Evolutionary conservation across 139 green algal genomes (phyloP).

Genomic region (Micromonas commoda): DNA sequence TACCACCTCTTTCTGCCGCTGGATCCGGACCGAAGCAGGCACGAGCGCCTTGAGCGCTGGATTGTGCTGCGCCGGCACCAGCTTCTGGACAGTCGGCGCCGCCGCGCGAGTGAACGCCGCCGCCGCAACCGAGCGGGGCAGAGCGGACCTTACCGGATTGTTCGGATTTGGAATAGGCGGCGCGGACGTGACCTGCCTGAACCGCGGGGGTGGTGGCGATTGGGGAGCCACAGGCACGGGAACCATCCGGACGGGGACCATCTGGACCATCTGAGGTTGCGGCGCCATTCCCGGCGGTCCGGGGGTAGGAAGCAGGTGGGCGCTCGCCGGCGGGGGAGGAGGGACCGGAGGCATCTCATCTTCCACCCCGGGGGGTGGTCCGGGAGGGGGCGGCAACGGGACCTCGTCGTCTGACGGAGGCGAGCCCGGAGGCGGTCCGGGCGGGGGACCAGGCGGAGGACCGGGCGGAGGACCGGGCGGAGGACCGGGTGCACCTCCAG

Average conservation of each 20-base stretch:
- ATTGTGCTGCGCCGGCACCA: background rate
- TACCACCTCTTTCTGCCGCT: background rate
- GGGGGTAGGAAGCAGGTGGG: background rate
- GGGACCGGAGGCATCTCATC: background rate
- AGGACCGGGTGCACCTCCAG: too few species aligned
- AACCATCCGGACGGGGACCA: too few species aligned
- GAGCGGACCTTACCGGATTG: too few species aligned
- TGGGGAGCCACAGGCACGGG: too few species aligned
- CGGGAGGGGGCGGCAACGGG: background rate
- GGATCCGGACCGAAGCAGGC: background rate
- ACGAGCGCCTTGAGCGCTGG: background rate
- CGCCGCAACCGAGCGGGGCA: too few species aligned
- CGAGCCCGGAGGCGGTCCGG: background rate
- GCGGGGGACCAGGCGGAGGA: too few species aligned
- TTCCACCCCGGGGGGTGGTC: background rate
- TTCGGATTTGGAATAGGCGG: too few species aligned
- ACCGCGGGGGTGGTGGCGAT: too few species aligned
- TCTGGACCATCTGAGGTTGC: too few species aligned
- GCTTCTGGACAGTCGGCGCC: background rate
- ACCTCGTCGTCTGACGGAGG: background rate
- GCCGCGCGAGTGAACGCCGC: background rate
- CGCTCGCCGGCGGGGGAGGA: background rate
- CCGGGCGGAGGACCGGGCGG: too few species aligned
- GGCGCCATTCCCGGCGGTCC: too few species aligned
- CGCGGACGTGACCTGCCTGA: too few species aligned